Percentiles rank a stretch among this genome's conserved stretches.
These are phyloP conservation scores for Acer yangbiense DNA, from an alignment of 345 rosid genomes.

Conservation along the genomic window DNA sequence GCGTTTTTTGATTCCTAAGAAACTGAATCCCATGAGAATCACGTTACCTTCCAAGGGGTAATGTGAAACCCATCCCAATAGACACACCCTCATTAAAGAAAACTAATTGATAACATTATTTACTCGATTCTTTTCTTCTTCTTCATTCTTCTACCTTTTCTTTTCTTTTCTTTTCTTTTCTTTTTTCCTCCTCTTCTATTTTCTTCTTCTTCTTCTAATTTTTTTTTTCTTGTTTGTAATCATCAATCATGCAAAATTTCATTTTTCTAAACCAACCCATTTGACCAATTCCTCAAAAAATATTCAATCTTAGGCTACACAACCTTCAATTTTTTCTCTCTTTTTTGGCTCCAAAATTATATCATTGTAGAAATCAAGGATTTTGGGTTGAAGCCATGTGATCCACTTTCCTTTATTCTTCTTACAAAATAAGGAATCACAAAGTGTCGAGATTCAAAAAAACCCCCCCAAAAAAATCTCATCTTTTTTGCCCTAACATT, in stretches of 20 bases:
- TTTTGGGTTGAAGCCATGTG: conserved; percentile 7
- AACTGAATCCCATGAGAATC: too few relatives aligned
- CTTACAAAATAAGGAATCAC: neutral
- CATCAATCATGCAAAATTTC: neutral
- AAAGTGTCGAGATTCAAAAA: conserved; percentile 8
- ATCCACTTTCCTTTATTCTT: conserved; percentile 8
- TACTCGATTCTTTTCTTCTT: too few relatives aligned
- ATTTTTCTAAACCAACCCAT: neutral
- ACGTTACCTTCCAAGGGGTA: too few relatives aligned
- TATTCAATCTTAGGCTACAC: neutral
- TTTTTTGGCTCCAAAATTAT: neutral
- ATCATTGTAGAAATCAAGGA: neutral
- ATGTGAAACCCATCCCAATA: too few relatives aligned
- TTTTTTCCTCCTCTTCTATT: too few relatives aligned
- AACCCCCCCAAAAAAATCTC: neutral
- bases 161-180: too few relatives aligned
- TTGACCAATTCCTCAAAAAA: neutral
- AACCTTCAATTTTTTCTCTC: neutral
- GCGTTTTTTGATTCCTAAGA: too few relatives aligned
- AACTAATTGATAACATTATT: too few relatives aligned
- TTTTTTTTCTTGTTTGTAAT: neutral
- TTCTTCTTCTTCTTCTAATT: too few relatives aligned
- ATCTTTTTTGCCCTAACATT: neutral
- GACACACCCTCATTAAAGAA: too few relatives aligned
- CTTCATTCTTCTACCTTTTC: too few relatives aligned